Conservation (phyloP, 306 rosid species). For the Calophaca sinica region DNA sequence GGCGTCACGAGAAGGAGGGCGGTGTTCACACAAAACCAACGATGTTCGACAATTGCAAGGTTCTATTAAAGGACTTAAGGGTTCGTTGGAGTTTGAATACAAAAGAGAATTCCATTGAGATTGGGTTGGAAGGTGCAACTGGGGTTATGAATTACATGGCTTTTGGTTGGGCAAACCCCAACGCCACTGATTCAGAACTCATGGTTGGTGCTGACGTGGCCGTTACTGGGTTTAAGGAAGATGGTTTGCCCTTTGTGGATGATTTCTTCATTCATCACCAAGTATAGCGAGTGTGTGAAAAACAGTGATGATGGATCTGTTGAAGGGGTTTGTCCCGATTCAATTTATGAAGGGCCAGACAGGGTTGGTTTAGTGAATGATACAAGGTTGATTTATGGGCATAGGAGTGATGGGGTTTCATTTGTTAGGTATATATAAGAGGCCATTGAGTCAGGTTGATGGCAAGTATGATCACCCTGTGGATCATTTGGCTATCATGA, state of each 20-base stretch:
- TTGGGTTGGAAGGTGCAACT: constrained; percentile 84
- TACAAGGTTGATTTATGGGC: constrained; percentile 72
- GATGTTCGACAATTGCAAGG: constrained; percentile 78
- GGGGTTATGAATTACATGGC: constrained; percentile 80
- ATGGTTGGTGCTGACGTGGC: constrained; percentile 89
- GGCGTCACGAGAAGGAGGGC: constrained; percentile 41
- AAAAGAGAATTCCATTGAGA: constrained; percentile 60
- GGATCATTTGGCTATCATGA: constrained; percentile 59
- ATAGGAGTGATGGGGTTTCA: constrained; percentile 77
- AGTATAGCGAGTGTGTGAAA: constrained; percentile 67
- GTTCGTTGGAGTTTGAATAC: constrained; percentile 77
- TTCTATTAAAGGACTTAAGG: constrained; percentile 60
- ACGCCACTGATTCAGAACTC: constrained; percentile 50
- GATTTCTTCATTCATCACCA: constrained; percentile 80
- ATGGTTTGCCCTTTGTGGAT: constrained; percentile 76
- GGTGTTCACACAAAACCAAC: constrained; percentile 58
- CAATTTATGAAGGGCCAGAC: constrained; percentile 56
- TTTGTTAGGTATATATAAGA: constrained; percentile 70
- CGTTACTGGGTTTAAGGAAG: constrained; percentile 74
- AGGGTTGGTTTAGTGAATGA: constrained; percentile 58
- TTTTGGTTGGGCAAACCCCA: constrained; percentile 85
- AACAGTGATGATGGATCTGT: constrained; percentile 55
- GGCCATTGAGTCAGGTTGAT: constrained; percentile 66
- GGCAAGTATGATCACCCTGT: constrained; percentile 73
- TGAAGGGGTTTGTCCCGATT: constrained; percentile 91